phyloP scores from a whole-genome alignment of 2,329 filamentous ascomycete genomes.

The Epichloe gansuensis region DNA sequence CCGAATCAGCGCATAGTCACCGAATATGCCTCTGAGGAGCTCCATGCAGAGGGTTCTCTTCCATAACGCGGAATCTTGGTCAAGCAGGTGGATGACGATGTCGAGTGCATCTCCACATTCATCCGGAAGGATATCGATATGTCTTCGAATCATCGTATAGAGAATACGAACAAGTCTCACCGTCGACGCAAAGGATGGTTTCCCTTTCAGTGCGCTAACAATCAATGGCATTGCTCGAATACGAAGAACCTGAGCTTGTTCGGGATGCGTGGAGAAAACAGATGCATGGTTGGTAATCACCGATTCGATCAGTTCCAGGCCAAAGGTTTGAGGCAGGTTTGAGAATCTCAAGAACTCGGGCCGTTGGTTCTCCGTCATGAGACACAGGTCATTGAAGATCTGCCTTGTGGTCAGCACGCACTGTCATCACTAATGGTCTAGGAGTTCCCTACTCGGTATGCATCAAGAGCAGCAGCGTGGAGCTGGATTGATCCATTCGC shows the following conservation, averaged over 20 bases:
- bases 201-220: slow-evolving; percentile 64
- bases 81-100: slow-evolving; percentile 72
- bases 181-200: slow-evolving; percentile 67
- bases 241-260: slow-evolving; percentile 70
- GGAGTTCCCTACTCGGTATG: slow-evolving; percentile 51
- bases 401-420: slow-evolving; percentile 19
- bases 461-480: slow-evolving; percentile 69
- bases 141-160: slow-evolving; percentile 66
- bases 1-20: slow-evolving; percentile 65
- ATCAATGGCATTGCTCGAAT: slow-evolving; percentile 72
- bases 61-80: slow-evolving; percentile 76
- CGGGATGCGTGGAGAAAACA: slow-evolving; percentile 65
- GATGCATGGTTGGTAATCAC: slow-evolving; percentile 75
- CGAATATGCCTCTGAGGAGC: slow-evolving; percentile 74
- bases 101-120: slow-evolving; percentile 78
- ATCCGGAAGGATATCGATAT: slow-evolving; percentile 59
- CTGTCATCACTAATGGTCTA: too few relatives aligned
- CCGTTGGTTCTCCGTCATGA: slow-evolving; percentile 73
- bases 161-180: slow-evolving; percentile 74
- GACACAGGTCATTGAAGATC: slow-evolving; percentile 82
- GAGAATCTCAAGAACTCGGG: slow-evolving; percentile 73
- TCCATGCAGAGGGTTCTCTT: slow-evolving; percentile 87
- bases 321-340: slow-evolving; percentile 67
- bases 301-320: slow-evolving; percentile 84
- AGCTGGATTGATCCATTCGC: slow-evolving; percentile 55